Percentiles rank a stretch among this genome's conserved stretches.
phyloP scores from a whole-genome alignment of 2,329 filamentous ascomycete genomes.

The Helicocarpus griseus region DNA sequence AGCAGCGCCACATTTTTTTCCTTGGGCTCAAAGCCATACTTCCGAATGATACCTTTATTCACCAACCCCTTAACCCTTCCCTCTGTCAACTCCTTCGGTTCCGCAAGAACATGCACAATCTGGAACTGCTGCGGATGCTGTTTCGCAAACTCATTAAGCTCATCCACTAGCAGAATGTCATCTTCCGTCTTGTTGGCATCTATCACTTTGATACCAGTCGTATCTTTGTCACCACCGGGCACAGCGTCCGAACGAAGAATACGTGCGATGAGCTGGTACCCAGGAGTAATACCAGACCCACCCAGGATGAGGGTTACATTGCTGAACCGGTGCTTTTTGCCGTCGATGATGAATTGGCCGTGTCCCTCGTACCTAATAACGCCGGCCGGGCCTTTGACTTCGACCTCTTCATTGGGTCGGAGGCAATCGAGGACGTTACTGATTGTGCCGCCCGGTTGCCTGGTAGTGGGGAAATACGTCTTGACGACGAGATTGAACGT shows the following conservation, averaged over 20 bases:
- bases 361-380: conserved; percentile 42
- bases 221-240: conserved; percentile 17
- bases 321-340: conserved; percentile 32
- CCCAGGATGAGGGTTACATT: conserved; percentile 42
- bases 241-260: conserved; percentile 24
- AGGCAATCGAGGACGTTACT: conserved; percentile 45
- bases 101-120: conserved; percentile 40
- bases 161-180: conserved; percentile 38
- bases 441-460: conserved; percentile 45
- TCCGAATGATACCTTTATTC: conserved; percentile 31
- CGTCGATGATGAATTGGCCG: conserved; percentile 38
- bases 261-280: conserved; percentile 41
- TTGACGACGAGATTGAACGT: conserved; percentile 43
- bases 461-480: conserved; percentile 40
- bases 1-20: conserved; percentile 37
- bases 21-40: conserved; percentile 33
- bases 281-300: conserved; percentile 43
- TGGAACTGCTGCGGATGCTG: conserved; percentile 31
- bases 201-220: conserved; percentile 33
- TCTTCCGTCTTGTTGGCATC: conserved; percentile 41
- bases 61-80: conserved; percentile 33
- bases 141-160: conserved; percentile 34
- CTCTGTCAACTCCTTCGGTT: conserved; percentile 37
- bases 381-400: conserved; percentile 44
- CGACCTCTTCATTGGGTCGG: conserved; percentile 39